Evolutionary conservation across 192 early-diverging fungal species (phyloP), one percentile per base, ranked within the genome.

Genomic region (Linnemannia exigua): DNA sequence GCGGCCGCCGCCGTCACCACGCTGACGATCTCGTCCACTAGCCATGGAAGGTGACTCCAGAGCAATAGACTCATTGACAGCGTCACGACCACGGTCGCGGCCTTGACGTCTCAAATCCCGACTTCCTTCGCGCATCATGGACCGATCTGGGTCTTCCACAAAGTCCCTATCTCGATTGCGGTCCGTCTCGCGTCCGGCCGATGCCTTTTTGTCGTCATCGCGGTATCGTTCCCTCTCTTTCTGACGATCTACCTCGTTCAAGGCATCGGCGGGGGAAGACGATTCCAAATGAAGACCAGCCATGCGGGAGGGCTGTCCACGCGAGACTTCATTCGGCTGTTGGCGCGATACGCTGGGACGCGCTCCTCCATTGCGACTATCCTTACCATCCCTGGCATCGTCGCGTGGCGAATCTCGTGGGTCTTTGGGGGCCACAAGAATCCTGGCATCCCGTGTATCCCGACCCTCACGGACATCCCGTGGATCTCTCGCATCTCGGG

Each of bases 11-110:
- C 25, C 51, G 1, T 81, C 80, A 2, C 37, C 35, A 6, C 80
- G 31, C 5, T 54, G 80, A 17, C 79, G 79, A 44, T 80, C 79
- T 50, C 79, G n/a, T 19, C 66, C 61, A 20, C 67, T 25, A n/a
- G 47, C 16, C n/a, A 68, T 37, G 17, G 51, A 70, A 47, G 35
- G 76, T 4, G n/a, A 3, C 1, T 78, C 76, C 14, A 31, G 22
- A 3, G 33, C 19, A 22, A 36, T 2, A 22, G 68, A 36, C 3
- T 79, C 77, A 15, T 22, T 63, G 38, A 17, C 14, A 67, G n/a
- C n/a, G 22, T 79, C 78, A 14, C 71, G 51, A 11, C 31, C 20
- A 20, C 70, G 72, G 2, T 79, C 78, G 7, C 78, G 78, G 11
- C 76, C 48, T 36, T 74, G 71, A 5, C 28, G 6, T 44, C 76